phyloP scores from a whole-genome alignment of 306 rosid species.

The Canavalia gladiata region DNA sequence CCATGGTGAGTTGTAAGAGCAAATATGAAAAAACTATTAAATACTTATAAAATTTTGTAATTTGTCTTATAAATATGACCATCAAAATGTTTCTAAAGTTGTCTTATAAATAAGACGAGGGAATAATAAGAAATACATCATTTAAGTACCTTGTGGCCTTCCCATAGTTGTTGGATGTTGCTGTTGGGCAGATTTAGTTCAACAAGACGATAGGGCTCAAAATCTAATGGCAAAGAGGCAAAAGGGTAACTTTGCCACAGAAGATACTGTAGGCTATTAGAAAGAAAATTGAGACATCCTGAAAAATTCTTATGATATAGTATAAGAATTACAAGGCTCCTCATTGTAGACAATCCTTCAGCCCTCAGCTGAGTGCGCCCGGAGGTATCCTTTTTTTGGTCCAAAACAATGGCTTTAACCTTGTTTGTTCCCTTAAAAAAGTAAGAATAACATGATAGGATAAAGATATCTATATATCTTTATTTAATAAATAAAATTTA shows the following conservation, averaged over 20 bases:
- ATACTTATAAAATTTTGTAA: too few species aligned
- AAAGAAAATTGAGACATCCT: conserved; percentile 8
- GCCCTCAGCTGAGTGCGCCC: neutral
- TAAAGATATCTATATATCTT: neutral
- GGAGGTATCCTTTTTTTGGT: neutral
- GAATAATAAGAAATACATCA: neutral
- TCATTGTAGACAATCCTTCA: conserved; percentile 39
- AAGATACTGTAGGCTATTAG: conserved; percentile 35
- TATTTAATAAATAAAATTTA: neutral
- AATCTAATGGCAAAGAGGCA: conserved; percentile 37
- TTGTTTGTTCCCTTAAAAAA: conserved; percentile 12
- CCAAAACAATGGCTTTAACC: conserved; percentile 43
- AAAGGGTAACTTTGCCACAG: conserved; percentile 45
- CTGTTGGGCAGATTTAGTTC: conserved; percentile 40
- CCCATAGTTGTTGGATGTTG: conserved; percentile 25
- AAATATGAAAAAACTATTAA: too few species aligned
- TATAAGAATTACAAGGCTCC: conserved; percentile 29
- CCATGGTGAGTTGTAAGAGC: too few species aligned
- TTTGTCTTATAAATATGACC: too few species aligned
- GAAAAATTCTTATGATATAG: neutral
- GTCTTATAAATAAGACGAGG: too few species aligned
- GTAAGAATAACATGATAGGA: neutral
- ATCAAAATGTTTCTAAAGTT: too few species aligned
- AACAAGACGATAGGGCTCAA: conserved; percentile 12
- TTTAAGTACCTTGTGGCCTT: conserved; percentile 34